These are phyloP conservation scores for Alternaria hordeiaustralica DNA, from an alignment of 2,329 filamentous ascomycete species.

Conservation along the genomic window DNA sequence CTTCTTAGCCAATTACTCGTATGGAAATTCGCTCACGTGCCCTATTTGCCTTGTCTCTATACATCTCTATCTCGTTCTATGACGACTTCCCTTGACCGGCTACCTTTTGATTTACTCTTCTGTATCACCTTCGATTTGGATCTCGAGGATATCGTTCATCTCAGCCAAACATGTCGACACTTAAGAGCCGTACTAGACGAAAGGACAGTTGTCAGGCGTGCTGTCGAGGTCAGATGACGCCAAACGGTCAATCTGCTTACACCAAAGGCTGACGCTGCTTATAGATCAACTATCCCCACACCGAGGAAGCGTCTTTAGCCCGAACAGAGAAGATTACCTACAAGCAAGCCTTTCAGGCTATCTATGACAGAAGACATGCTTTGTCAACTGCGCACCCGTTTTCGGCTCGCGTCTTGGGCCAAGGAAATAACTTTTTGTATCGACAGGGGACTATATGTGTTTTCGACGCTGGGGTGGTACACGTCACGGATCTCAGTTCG, in stretches of 20 bases:
- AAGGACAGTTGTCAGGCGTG: slow-evolving; percentile 63
- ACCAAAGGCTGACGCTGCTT: slow-evolving; percentile 1
- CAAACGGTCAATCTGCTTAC: slow-evolving; percentile 9
- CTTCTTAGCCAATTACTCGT: background rate
- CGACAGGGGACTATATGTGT: slow-evolving; percentile 70
- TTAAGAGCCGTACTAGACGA: slow-evolving; percentile 61
- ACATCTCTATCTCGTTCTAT: slow-evolving; percentile 24
- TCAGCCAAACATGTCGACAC: slow-evolving; percentile 61
- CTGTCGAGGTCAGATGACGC: slow-evolving; percentile 60
- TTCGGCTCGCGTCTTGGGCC: slow-evolving; percentile 64
- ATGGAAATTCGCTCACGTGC: background rate
- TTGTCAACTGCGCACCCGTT: slow-evolving; percentile 68
- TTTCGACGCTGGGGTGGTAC: slow-evolving; percentile 60
- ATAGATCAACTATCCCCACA: slow-evolving; percentile 52
- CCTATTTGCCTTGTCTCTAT: background rate
- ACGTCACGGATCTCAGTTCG: slow-evolving; percentile 64
- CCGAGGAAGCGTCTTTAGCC: slow-evolving; percentile 55
- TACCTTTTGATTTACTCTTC: slow-evolving; percentile 71
- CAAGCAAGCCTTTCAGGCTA: slow-evolving; percentile 62
- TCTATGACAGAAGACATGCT: slow-evolving; percentile 67
- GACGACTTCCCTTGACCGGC: slow-evolving; percentile 47
- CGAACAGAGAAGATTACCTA: slow-evolving; percentile 51
- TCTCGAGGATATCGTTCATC: slow-evolving; percentile 64
- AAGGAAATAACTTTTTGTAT: slow-evolving; percentile 68
- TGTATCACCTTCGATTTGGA: slow-evolving; percentile 63